Conservation (phyloP, 306 rosid species). For the Canavalia ensiformis region DNA sequence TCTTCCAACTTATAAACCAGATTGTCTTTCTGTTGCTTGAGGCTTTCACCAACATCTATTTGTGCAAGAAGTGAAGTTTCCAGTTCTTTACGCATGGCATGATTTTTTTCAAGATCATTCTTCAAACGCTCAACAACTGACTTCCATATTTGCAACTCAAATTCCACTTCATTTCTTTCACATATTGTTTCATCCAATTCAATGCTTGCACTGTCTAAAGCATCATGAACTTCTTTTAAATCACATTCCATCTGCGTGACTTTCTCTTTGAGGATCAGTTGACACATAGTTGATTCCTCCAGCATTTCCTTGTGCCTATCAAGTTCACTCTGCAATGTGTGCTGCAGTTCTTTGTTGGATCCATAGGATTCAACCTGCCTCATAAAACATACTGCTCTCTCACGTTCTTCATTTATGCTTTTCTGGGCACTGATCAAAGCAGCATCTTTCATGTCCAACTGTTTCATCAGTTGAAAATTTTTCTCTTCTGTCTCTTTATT, state of each 20-base stretch:
- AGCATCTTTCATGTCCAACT: slow-evolving; percentile 70
- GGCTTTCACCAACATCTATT: slow-evolving; percentile 66
- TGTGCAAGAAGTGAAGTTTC: slow-evolving; percentile 85
- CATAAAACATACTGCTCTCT: slow-evolving; percentile 49
- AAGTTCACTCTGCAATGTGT: slow-evolving; percentile 57
- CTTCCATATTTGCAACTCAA: slow-evolving; percentile 77
- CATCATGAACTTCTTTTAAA: slow-evolving; percentile 53
- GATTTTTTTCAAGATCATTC: slow-evolving; percentile 65
- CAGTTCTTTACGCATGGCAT: slow-evolving; percentile 61
- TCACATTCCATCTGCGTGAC: slow-evolving; percentile 48
- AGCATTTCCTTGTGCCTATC: slow-evolving; percentile 64
- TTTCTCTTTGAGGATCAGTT: slow-evolving; percentile 54
- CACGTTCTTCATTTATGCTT: slow-evolving; percentile 50
- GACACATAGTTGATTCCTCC: slow-evolving; percentile 62
- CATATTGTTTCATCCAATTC: slow-evolving; percentile 64
- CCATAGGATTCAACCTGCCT: slow-evolving; percentile 60
- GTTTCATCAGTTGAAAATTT: slow-evolving; percentile 56
- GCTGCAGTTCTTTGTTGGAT: slow-evolving; percentile 52
- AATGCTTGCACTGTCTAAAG: slow-evolving; percentile 57
- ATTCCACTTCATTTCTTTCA: slow-evolving; percentile 72
- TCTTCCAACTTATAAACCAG: slow-evolving; percentile 54
- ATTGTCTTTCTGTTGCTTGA: slow-evolving; percentile 63
- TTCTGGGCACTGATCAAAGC: slow-evolving; percentile 53
- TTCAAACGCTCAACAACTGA: slow-evolving; percentile 61
- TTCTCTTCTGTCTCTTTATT: slow-evolving; percentile 59